Percentiles rank a stretch among this genome's conserved stretches.
Conservation (phyloP, 2,329 filamentous ascomycete species). For the Cladorrhinum sp. region DNA sequence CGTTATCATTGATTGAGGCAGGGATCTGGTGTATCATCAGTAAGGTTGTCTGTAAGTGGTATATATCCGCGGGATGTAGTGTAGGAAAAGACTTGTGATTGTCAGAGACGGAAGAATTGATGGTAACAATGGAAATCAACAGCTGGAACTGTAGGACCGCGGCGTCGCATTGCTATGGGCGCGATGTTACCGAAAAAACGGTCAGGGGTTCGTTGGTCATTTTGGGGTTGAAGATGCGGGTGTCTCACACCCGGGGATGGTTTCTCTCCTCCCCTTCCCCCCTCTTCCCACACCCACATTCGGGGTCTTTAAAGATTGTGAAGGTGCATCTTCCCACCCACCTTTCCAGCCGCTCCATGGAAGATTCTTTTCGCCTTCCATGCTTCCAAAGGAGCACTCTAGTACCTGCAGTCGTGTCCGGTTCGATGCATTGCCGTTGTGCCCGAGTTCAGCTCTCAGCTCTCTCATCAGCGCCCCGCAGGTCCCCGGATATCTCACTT, state of each 20-base stretch:
- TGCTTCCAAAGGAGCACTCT: constrained; percentile 5
- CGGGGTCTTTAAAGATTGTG: constrained; percentile 2
- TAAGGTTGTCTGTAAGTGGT: neutral
- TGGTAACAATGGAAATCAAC: neutral
- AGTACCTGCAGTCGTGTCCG: neutral
- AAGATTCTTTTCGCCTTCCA: constrained; percentile 16
- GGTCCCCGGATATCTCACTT: neutral
- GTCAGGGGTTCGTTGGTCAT: neutral
- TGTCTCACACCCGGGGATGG: neutral
- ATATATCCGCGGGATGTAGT: neutral
- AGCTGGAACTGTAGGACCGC: neutral
- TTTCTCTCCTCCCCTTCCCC: neutral
- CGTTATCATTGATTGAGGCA: neutral
- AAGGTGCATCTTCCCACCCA: neutral
- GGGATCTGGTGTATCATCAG: neutral
- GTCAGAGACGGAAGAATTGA: neutral
- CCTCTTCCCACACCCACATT: neutral
- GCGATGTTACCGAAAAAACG: neutral
- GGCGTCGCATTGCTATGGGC: neutral
- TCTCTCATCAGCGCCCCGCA: neutral
- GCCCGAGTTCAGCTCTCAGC: neutral
- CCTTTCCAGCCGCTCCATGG: neutral
- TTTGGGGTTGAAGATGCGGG: neutral
- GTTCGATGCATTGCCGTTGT: neutral
- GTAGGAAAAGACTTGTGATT: neutral